A percentile compares a stretch with the other conserved stretches of the same genome.
Conservation (phyloP, 1,284 basidiomycete genomes). For the Agaricales sp. region DNA sequence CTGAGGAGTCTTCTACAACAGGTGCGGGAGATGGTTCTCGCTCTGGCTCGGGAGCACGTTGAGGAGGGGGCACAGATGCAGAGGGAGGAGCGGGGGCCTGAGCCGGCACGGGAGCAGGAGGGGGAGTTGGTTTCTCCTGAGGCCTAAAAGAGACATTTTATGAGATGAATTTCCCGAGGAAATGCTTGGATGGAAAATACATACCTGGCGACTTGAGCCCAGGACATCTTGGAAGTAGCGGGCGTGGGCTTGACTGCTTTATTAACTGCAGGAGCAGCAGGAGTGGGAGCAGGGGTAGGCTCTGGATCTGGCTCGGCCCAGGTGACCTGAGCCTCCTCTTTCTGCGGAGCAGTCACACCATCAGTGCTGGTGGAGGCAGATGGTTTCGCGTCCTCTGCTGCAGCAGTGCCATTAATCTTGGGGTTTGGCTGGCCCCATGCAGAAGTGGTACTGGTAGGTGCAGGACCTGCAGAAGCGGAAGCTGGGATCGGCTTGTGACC, state of each 20-base stretch:
- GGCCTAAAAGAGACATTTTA: background rate
- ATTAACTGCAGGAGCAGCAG: conserved; percentile 6
- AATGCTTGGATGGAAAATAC: conserved; percentile 14
- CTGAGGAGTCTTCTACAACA: conserved; percentile 18
- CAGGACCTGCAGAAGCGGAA: conserved; percentile 2
- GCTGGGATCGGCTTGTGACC: conserved; percentile 24
- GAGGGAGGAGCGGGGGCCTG: conserved; percentile 15
- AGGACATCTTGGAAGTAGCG: conserved; percentile 63
- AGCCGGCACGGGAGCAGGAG: conserved; percentile 14
- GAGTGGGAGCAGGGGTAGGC: conserved; percentile 14
- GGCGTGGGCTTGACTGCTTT: conserved; percentile 40
- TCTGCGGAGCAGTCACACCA: conserved; percentile 15
- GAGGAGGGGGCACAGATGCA: conserved; percentile 15
- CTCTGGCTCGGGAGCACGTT: conserved; percentile 21
- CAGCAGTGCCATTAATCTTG: background rate
- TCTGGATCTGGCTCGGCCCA: conserved; percentile 31
- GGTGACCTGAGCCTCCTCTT: too few relatives aligned
- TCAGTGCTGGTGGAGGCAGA: conserved; percentile 14
- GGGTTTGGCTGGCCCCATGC: background rate
- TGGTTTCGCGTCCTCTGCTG: background rate
- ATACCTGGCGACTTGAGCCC: conserved; percentile 72
- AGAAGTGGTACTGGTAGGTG: background rate
- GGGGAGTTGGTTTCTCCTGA: conserved; percentile 13
- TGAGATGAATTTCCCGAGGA: too few relatives aligned
- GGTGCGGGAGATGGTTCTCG: conserved; percentile 25